Percentiles rank a stretch among this genome's conserved stretches.
Conservation (phyloP, 2,329 filamentous ascomycete genomes). For the Juglanconis oblonga region DNA sequence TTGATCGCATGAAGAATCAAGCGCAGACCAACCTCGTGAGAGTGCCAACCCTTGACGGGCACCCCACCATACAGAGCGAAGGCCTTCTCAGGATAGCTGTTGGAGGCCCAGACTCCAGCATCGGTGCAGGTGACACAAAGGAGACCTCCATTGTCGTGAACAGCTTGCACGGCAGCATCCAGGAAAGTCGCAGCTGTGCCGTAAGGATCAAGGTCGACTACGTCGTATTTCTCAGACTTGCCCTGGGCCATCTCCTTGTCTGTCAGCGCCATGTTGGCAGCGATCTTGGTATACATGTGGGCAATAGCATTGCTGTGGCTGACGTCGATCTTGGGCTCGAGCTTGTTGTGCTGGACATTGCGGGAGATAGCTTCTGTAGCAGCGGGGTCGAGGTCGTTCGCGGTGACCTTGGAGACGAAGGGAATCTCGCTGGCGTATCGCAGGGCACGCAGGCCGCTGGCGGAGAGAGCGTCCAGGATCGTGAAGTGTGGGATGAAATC, state of each 20-base stretch:
- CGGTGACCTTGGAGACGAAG: slow-evolving; percentile 75
- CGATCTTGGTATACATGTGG: slow-evolving; percentile 80
- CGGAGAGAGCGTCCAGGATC: slow-evolving; percentile 93
- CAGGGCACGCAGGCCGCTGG: slow-evolving; percentile 85
- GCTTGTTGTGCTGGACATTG: slow-evolving; percentile 80
- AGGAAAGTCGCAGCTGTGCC: slow-evolving; percentile 91
- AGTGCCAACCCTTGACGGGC: slow-evolving; percentile 78
- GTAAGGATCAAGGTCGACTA: slow-evolving; percentile 95
- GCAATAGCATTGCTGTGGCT: slow-evolving; percentile 80
- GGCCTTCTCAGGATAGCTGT: slow-evolving; percentile 90
- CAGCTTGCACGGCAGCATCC: slow-evolving; percentile 82
- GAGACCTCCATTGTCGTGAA: slow-evolving; percentile 80
- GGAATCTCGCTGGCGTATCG: slow-evolving; percentile 91
- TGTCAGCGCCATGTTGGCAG: slow-evolving; percentile 46
- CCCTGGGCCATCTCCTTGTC: slow-evolving; percentile 35
- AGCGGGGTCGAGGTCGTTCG: slow-evolving; percentile 80
- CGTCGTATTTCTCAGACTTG: slow-evolving; percentile 66
- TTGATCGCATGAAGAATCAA: slow-evolving; percentile 82
- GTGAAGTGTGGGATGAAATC: slow-evolving; percentile 54
- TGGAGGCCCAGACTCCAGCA: slow-evolving; percentile 90
- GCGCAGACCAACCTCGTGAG: slow-evolving; percentile 85
- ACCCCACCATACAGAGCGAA: slow-evolving; percentile 91
- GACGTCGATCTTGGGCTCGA: slow-evolving; percentile 67
- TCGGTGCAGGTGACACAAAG: slow-evolving; percentile 97
- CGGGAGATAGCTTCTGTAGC: slow-evolving; percentile 78